phyloP scores from a whole-genome alignment of 345 rosid genomes.

The Crucihimalaya himalaica region DNA sequence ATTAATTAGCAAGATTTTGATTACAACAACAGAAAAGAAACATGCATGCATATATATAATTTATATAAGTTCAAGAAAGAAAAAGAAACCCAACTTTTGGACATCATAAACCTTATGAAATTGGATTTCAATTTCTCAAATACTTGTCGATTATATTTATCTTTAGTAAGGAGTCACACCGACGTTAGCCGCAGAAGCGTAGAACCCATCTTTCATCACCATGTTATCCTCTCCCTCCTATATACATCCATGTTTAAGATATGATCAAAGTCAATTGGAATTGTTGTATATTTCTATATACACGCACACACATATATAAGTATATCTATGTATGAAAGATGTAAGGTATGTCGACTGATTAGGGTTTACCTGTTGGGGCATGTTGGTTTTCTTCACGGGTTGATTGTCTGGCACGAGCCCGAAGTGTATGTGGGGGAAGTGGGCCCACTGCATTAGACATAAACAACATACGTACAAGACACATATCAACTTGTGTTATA shows the following conservation, averaged over 20 bases:
- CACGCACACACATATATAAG: not conserved
- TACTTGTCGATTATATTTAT: constrained; percentile 19
- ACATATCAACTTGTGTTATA: constrained; percentile 43
- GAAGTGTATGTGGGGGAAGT: constrained; percentile 95
- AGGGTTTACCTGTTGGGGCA: constrained; percentile 77
- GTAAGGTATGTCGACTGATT: constrained; percentile 33
- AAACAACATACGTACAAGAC: constrained; percentile 39
- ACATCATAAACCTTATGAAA: constrained; percentile 11
- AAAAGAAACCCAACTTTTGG: constrained; percentile 32
- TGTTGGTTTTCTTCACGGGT: constrained; percentile 80
- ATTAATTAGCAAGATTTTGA: constrained; percentile 39
- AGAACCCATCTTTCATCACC: constrained; percentile 77
- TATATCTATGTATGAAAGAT: not conserved
- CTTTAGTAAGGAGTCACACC: constrained; percentile 70
- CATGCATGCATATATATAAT: constrained; percentile 27
- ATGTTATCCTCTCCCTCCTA: constrained; percentile 84
- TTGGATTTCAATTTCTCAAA: constrained; percentile 13
- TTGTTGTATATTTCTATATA: not conserved
- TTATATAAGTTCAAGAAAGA: constrained; percentile 31
- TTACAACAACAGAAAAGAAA: constrained; percentile 32
- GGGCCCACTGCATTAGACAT: constrained; percentile 81
- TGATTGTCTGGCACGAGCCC: constrained; percentile 98
- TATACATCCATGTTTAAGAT: constrained; percentile 1
- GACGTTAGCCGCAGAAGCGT: constrained; percentile 65
- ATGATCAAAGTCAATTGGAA: constrained; percentile 14